phyloP scores from a whole-genome alignment of 2,329 filamentous ascomycete genomes.

The Fusarium coicis region DNA sequence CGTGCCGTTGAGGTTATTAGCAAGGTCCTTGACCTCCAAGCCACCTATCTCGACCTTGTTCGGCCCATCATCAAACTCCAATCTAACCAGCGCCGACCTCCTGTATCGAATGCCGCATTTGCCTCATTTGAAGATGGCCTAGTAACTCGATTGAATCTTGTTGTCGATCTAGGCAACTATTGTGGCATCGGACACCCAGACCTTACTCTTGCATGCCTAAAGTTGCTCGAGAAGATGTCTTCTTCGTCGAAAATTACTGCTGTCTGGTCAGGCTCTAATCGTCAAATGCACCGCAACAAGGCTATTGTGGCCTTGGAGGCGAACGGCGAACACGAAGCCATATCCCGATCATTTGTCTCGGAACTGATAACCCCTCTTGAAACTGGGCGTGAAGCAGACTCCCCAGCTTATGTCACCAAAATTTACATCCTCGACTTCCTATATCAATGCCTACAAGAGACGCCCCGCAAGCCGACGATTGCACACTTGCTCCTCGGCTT shows the following conservation, averaged over 20 bases:
- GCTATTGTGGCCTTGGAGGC: slow-evolving; percentile 89
- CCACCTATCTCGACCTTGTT: slow-evolving; percentile 91
- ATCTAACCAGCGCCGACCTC: slow-evolving; percentile 65
- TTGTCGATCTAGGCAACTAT: slow-evolving; percentile 87
- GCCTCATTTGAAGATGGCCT: slow-evolving; percentile 94
- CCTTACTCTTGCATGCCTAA: slow-evolving; percentile 82
- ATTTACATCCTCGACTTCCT: slow-evolving; percentile 87
- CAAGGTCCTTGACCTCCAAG: slow-evolving; percentile 84
- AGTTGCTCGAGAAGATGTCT: slow-evolving; percentile 86
- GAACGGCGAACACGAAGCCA: slow-evolving; percentile 81
- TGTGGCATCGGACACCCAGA: slow-evolving; percentile 85
- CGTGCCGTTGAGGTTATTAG: slow-evolving; percentile 87
- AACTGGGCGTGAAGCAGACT: slow-evolving; percentile 73
- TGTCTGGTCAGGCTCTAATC: slow-evolving; percentile 69
- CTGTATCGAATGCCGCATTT: slow-evolving; percentile 76
- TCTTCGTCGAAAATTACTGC: slow-evolving; percentile 84
- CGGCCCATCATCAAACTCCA: slow-evolving; percentile 79
- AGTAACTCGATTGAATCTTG: slow-evolving; percentile 79
- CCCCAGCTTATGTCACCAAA: slow-evolving; percentile 83
- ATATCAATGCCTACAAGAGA: slow-evolving; percentile 79
- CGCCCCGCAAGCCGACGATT: slow-evolving; percentile 82
- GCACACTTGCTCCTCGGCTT: slow-evolving; percentile 94
- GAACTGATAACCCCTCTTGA: slow-evolving; percentile 78
- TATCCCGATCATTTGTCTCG: slow-evolving; percentile 76
- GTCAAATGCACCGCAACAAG: slow-evolving; percentile 78